Percentiles rank a stretch among this genome's conserved stretches.
Conservation (phyloP, 2,329 filamentous ascomycete genomes). For the Trichoderma semiorbis region DNA sequence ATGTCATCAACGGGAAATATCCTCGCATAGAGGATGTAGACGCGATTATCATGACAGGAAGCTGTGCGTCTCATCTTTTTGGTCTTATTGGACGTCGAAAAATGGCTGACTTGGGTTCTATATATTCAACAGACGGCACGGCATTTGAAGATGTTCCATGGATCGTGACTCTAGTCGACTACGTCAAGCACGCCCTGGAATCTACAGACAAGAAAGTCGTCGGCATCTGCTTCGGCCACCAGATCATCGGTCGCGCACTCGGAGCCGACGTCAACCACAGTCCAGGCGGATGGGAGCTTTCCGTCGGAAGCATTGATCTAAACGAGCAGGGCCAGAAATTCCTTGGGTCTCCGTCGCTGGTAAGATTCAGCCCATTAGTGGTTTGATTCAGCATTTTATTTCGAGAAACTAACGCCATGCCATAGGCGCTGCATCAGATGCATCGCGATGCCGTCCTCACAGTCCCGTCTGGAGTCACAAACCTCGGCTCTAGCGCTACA, state of each 20-base stretch:
- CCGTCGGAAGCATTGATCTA: constrained; percentile 37
- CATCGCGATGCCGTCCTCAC: constrained; percentile 41
- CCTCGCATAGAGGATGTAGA: background rate
- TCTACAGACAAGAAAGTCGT: constrained; percentile 34
- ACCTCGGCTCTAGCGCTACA: constrained; percentile 36
- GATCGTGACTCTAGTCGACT: constrained; percentile 31
- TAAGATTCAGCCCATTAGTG: background rate
- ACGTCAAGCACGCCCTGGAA: constrained; percentile 28
- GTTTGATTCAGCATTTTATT: background rate
- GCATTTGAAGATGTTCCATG: background rate
- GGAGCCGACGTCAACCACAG: constrained; percentile 36
- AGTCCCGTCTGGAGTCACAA: constrained; percentile 35
- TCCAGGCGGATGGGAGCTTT: constrained; percentile 41
- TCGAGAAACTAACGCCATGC: background rate
- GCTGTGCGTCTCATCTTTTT: background rate
- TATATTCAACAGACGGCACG: background rate
- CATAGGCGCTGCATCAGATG: constrained; percentile 40
- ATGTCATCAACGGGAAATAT: background rate
- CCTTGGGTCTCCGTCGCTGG: constrained; percentile 24
- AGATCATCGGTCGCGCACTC: constrained; percentile 42
- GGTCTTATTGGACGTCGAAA: too few species aligned
- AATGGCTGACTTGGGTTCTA: background rate
- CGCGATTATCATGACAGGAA: background rate
- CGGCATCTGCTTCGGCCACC: constrained; percentile 47
- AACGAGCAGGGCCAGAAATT: constrained; percentile 37